Conservation (phyloP, 2,329 filamentous ascomycete genomes). For the Colletotrichum tamarilloi region DNA sequence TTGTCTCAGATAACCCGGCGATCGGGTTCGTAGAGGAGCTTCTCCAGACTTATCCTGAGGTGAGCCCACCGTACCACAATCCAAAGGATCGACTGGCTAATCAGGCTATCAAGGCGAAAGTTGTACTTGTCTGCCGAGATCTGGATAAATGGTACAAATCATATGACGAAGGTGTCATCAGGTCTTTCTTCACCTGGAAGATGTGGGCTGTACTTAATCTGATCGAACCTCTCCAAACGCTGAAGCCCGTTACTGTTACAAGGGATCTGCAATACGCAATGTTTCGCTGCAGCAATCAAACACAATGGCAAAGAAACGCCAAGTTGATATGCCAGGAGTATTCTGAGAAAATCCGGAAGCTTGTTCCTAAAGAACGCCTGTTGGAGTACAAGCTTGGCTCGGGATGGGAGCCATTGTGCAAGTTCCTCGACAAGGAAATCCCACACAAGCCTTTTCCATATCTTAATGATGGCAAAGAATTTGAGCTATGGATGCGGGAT, state of each 20-base stretch:
- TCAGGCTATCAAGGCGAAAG: conserved; percentile 42
- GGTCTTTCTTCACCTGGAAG: neutral
- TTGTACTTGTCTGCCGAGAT: conserved; percentile 48
- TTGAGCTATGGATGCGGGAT: neutral
- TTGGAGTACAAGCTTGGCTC: conserved; percentile 50
- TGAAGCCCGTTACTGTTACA: neutral
- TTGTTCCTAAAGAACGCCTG: conserved; percentile 29
- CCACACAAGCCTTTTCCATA: conserved; percentile 47
- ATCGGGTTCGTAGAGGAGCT: too few species aligned
- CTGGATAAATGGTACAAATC: conserved; percentile 41
- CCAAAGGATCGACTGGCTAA: neutral
- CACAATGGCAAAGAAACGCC: neutral
- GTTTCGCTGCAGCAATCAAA: neutral
- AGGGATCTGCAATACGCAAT: neutral
- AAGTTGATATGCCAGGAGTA: conserved; percentile 3
- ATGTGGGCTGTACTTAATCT: conserved; percentile 1
- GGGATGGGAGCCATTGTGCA: conserved; percentile 51
- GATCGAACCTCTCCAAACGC: neutral
- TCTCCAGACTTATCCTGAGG: too few species aligned
- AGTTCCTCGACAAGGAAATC: conserved; percentile 48
- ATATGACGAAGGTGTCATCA: neutral
- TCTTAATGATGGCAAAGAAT: conserved; percentile 40
- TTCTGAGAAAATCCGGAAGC: neutral
- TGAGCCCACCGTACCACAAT: too few species aligned
- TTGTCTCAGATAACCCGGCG: too few species aligned